phyloP scores from a whole-genome alignment of 192 early-diverging fungal genomes.

The Backusella psychrophila region DNA sequence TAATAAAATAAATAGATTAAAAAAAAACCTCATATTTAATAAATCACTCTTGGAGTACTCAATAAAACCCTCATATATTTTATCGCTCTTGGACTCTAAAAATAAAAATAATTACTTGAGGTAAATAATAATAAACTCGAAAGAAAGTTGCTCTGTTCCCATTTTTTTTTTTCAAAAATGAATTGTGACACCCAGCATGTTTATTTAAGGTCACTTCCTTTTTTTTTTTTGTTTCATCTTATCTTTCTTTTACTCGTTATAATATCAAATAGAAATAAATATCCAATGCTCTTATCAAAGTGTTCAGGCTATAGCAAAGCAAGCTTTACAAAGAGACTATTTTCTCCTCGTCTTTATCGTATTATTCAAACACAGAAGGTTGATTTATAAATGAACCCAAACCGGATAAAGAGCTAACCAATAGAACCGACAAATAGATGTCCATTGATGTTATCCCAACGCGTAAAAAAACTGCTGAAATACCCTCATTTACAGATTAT shows the following conservation, averaged over 20 bases:
- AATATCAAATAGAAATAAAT: not conserved
- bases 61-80: not conserved
- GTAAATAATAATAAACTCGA: not conserved
- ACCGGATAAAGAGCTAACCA: not conserved
- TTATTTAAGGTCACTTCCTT: not conserved
- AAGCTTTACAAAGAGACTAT: not conserved
- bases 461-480: not conserved
- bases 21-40: not conserved
- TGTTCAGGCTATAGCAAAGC: not conserved
- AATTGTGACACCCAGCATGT: no score
- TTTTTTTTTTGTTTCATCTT: not conserved
- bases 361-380: not conserved
- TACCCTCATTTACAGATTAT: not conserved
- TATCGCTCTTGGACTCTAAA: not conserved
- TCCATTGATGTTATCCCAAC: not conserved
- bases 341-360: not conserved
- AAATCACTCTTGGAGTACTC: not conserved
- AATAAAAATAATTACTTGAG: not conserved
- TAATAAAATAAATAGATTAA: no score
- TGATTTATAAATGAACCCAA: not conserved
- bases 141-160: not conserved
- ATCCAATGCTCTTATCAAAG: not conserved
- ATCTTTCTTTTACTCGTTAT: not conserved
- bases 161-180: not conserved
- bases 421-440: not conserved